Evolutionary conservation across 768 basidiomycete genomes (phyloP), one percentile per base, ranked within the genome.

Genomic region (Strobilomyces echinocephalus): DNA sequence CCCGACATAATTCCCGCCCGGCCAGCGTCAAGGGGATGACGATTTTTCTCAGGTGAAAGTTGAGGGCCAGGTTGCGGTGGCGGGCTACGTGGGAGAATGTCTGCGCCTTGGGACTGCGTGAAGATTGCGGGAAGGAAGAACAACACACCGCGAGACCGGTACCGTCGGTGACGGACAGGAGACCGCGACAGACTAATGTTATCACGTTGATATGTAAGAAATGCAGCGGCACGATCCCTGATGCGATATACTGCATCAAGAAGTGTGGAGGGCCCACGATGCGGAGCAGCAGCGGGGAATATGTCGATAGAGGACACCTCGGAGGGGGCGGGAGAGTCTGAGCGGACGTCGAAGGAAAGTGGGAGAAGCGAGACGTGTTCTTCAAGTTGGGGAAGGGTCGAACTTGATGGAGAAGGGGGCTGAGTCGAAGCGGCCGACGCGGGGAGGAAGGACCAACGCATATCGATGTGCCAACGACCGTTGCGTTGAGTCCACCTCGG

Each of bases 91-190:
- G 61, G 61, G 50, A 59, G 45, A 26, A 68, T 50, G 52, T 74
- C 71, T 28, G 65, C 52, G 45, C 57, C 61, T 41, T 67, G 69
- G 14, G 71, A 66, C 10, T 81, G 74, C 4, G 86, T 77, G 66
- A 91, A 87, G 60, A 89, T 84, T 33, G 88, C 87, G 20, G 90
- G 90, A 46, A 92, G 77, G 76, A 91, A 90, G 72, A 88, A 91
- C 46, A 91, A 70, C 38, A 88, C 80, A 33, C 86, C 83, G 38
- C 83, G 78, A 45, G 78, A 78, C 52, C 74, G 73, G 52, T 79
- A 74, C 21, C 69, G 69, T 52, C 80, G 70, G 43, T 74, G 68
- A 44, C 79, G 78, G 42, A 77, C 63, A 39, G 81, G 77, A 2
- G 79, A 76, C 28, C 80, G 75, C 1, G 78, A 74, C 4, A 68